Base-by-base conservation (phyloP, 805 yeast genomes). In the Pichia membranifaciens region DNA sequence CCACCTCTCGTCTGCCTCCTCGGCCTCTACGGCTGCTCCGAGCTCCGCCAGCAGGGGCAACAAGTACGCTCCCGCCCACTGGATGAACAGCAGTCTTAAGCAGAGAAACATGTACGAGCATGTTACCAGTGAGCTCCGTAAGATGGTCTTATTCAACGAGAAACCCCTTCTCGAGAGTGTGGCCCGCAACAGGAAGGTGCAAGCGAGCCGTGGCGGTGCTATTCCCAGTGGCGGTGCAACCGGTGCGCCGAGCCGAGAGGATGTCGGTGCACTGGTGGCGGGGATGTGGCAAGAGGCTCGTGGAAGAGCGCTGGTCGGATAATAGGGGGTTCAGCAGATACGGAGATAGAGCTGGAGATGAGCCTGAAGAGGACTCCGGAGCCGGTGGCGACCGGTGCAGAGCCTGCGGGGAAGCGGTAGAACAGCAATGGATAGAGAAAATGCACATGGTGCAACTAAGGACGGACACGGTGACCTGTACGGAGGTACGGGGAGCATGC, bases 101-200 rank as follows among this genome's bases (percentile, higher is more conserved):
- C 58, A 57, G 33, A 46, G 62, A 31, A 58, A 59, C 29, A 49
- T 45, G 44, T 60, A 61, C 43, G 68, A 62, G 38, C 51, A 52
- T 29, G 58, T 64, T 3, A 54, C 65, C 8, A 58, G 58, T 39
- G 62, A 63, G 35, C 46, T 64, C 25, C 50, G 66, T n/a, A 62
- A 55, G 21, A 20, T 63, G 44, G 59, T 57, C 3, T 38, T 60
- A 25, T 61, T 51, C 47, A 58, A 57, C 46, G 54, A 54, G 38
- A 53, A 48, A 33, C 68, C 46, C 1, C 2, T 43, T 3, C 8
- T 43, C 18, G 5, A n/a, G n/a, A 36, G 46, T 15, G 20, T 43
- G 13, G 28, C 35, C 15, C 12, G 46, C 15, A 36, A 31, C 7
- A 12, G 17, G 10, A 16, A 23, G 16, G 39, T 17, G 13, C 17